Evolutionary conservation across 2,329 filamentous ascomycete species (phyloP).

Genomic region (Aspergillus terreus): DNA sequence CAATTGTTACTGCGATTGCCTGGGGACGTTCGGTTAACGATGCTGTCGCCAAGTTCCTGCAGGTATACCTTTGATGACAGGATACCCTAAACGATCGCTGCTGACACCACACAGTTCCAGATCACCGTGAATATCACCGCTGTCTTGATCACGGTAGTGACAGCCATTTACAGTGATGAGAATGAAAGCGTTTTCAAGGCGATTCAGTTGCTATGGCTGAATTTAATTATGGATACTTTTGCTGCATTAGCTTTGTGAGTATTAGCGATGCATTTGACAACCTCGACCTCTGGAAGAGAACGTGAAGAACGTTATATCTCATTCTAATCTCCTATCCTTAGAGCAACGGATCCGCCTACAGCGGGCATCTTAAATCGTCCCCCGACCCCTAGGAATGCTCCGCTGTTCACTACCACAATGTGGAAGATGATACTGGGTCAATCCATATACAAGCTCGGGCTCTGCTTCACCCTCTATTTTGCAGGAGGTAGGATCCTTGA

Average conservation of each 20-base stretch:
- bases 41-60: neutral
- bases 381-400: neutral
- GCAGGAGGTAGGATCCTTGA: slow-evolving; percentile 57
- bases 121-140: slow-evolving; percentile 1
- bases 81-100: neutral
- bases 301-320: no score
- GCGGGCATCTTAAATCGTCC: neutral
- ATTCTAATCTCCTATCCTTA: neutral
- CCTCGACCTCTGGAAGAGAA: no score
- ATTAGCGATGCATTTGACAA: neutral
- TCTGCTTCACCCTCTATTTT: slow-evolving; percentile 75
- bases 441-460: neutral
- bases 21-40: slow-evolving; percentile 1
- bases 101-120: neutral
- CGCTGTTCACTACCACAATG: neutral
- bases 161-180: neutral
- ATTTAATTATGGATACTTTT: slow-evolving; percentile 1
- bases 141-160: neutral
- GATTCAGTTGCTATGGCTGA: slow-evolving; percentile 1
- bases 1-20: neutral
- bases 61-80: neutral
- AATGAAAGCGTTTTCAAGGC: neutral
- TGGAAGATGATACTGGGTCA: slow-evolving; percentile 2
- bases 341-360: neutral
- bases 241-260: neutral